These are phyloP conservation scores for Aspergillus incahuasiensis DNA, from an alignment of 495 filamentous ascomycete genomes.

Conservation along the genomic window DNA sequence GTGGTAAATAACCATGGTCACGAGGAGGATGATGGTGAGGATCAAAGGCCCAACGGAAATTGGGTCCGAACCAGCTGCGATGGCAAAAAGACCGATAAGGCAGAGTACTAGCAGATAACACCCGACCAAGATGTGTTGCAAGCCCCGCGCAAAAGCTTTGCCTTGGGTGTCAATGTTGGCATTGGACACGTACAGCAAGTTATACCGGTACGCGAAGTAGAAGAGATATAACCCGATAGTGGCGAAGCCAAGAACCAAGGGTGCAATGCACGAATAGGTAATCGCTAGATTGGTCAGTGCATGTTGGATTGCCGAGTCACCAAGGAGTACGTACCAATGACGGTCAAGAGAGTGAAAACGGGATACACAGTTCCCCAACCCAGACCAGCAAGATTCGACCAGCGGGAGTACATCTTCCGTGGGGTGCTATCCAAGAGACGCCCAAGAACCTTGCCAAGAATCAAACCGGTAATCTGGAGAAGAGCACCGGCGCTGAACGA, in stretches of 20 bases:
- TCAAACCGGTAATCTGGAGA: conserved; percentile 71
- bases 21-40: conserved; percentile 75
- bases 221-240: conserved; percentile 79
- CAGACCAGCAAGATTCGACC: conserved; percentile 57
- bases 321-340: conserved; percentile 54
- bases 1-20: conserved; percentile 81
- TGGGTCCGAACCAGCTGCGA: conserved; percentile 54
- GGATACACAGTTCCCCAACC: conserved; percentile 91
- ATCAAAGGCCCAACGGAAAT: conserved; percentile 67
- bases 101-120: conserved; percentile 81
- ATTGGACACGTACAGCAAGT: conserved; percentile 87
- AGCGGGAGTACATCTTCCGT: conserved; percentile 68
- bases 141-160: conserved; percentile 76
- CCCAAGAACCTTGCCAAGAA: conserved; percentile 74
- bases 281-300: conserved; percentile 49
- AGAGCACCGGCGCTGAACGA: conserved; percentile 72
- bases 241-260: conserved; percentile 82
- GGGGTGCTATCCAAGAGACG: conserved; percentile 66
- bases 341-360: conserved; percentile 74
- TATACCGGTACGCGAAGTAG: conserved; percentile 93
- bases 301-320: neutral
- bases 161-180: conserved; percentile 86
- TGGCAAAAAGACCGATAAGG: conserved; percentile 85
- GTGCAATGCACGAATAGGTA: conserved; percentile 86
- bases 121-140: conserved; percentile 87